Percentiles rank a stretch among this genome's conserved stretches.
Conservation (phyloP, 2,329 filamentous ascomycete species). For the Neonectria magnoliae region DNA sequence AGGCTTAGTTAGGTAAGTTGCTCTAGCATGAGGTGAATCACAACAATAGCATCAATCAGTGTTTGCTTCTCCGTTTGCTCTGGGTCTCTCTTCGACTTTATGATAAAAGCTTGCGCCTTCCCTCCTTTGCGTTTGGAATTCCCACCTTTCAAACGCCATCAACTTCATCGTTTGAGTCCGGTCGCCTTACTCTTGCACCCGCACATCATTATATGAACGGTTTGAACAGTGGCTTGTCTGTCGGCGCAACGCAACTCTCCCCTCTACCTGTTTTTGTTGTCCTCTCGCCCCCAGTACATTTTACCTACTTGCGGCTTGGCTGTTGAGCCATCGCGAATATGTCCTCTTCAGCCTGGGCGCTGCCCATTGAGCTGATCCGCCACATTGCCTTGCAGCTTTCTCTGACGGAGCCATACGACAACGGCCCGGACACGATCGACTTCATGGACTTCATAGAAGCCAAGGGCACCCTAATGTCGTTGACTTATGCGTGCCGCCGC, state of each 20-base stretch:
- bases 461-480: background rate
- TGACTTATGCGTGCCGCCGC: conserved; percentile 29
- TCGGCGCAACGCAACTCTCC: too few species aligned
- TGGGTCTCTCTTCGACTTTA: background rate
- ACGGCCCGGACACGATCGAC: background rate
- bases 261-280: too few species aligned
- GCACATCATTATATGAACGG: too few species aligned
- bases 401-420: background rate
- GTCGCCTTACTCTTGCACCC: too few species aligned
- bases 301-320: background rate
- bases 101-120: background rate
- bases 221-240: background rate
- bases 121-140: background rate
- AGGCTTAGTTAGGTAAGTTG: too few species aligned
- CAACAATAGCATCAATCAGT: background rate
- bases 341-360: background rate
- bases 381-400: background rate
- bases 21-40: background rate
- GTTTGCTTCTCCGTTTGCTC: background rate
- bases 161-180: background rate
- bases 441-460: background rate
- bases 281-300: background rate
- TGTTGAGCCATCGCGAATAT: background rate
- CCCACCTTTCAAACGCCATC: background rate
- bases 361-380: conserved; percentile 9